Evolutionary conservation across 805 yeast species (phyloP), one percentile per base, ranked within the genome.

Genomic region (Priceomyces fermenticarens): DNA sequence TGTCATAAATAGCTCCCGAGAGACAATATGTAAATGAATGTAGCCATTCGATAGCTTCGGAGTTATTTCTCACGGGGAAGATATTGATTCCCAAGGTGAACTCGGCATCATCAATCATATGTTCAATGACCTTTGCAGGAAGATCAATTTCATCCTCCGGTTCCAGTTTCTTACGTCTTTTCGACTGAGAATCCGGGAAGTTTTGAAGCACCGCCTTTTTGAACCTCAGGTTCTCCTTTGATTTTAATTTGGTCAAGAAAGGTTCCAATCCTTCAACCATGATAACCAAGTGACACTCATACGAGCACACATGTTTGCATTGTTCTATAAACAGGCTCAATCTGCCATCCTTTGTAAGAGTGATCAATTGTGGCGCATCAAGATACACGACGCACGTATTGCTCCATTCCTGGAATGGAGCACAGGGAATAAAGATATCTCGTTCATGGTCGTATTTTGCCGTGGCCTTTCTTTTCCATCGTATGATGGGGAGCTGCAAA

Each of bases 21-120:
- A 83, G 68, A 0, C 88, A 70, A 48, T 80, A 75, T 0, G 85
- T 65, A 46, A 82, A 71, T 11, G 82, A 73, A 35, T 67, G 73
- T 11, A 83, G 52, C 80, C 87, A 80, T 3, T 62, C 68, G 1
- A 68, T 41, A 1, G 75, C 59, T 37, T 81, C 86, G 35, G 57
- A 67, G 5, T 54, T 52, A 35, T 67, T 76, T 59, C 66, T 70
- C 1, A 75, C 68, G 11, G 72, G 75, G 48, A 80, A 79, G 1
- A 81, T 54, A 46, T 78, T 79, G 14, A 77, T 57, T 3, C 73
- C 72, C 48, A 67, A 49, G 26, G 64, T 49, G 5, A 81, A 58
- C 54, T 81, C 81, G 7, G 75, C 57, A 29, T 67, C 66, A 10
- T 72, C 57, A 1, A 80, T 44, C 4, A 70, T 52, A 10, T 59